Evolutionary conservation across 768 basidiomycete species (phyloP), one percentile per base, ranked within the genome.

Genomic region (Cantharellus anzutake): DNA sequence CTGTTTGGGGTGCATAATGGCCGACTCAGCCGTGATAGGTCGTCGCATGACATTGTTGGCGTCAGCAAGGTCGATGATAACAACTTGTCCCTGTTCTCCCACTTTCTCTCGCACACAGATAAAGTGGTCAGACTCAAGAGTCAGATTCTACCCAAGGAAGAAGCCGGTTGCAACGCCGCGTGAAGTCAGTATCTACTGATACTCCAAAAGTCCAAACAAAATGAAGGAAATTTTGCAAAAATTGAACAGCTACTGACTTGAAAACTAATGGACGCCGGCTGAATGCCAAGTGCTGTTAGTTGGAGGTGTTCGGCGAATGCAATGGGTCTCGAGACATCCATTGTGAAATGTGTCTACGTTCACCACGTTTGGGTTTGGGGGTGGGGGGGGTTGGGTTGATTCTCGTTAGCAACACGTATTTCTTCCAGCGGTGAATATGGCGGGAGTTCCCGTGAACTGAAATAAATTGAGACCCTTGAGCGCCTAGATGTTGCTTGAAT

Each of bases 41-140:
- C 92, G 78, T 62, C 92, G 84, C 60, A 93, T 79, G 66, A 98
- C 87, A 84, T 94, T 89, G 75, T 97, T 97, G 67, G 93, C 90
- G 71, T 98, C 90, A 62, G 85, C 76, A 64, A 99, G 83, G 82
- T 98, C 94, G 69, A 99, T 86, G 69, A 99, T 98, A 70, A 97
- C 94, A 64, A 99, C 96, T 73, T 97, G 93, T 73, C 94, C 91
- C 68, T 89, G 84, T 64, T 93, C 92, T 67, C 86, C 83, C 68
- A 90, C 80, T 71, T 91, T 92, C 75, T 98, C 94, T 60, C 94
- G 86, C 62, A 98, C 82, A 71, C 96, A 98, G 66, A 99, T 96
- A 73, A 88, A 99, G 70, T 89, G 87, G 76, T 99, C 96, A 64
- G 90, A 94, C 74, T 98, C 92, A 64, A 99, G 77, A 3, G 96